Percentiles rank a stretch among this genome's conserved stretches.
These are phyloP conservation scores for Aureobasidium subglaciale DNA, from an alignment of 2,329 filamentous ascomycete genomes.

Conservation along the genomic window DNA sequence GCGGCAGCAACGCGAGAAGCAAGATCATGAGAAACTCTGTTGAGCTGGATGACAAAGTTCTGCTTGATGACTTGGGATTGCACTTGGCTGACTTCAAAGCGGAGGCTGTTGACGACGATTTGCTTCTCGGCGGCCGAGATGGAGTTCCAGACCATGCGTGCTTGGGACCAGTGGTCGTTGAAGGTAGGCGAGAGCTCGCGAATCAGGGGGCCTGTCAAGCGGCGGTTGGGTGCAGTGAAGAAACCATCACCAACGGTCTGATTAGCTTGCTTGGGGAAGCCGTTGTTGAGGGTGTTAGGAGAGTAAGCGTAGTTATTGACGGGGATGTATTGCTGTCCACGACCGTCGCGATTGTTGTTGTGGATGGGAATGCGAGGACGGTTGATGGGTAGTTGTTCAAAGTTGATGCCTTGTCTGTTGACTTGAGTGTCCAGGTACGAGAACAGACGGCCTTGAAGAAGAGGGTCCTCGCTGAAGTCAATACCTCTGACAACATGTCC, in stretches of 20 bases:
- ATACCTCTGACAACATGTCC: constrained; percentile 44
- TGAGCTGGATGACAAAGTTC: constrained; percentile 56
- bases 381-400: constrained; percentile 34
- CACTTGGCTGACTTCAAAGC: constrained; percentile 68
- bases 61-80: constrained; percentile 68
- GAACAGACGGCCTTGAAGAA: constrained; percentile 57
- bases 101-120: constrained; percentile 53
- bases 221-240: constrained; percentile 14
- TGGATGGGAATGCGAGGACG: constrained; percentile 17
- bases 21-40: constrained; percentile 61
- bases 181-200: constrained; percentile 56
- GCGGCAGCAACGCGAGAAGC: constrained; percentile 66
- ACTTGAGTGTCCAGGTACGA: constrained; percentile 51
- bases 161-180: constrained; percentile 65
- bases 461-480: constrained; percentile 25
- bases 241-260: constrained; percentile 48
- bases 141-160: constrained; percentile 73
- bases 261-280: constrained; percentile 63
- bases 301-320: constrained; percentile 67
- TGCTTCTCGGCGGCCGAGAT: constrained; percentile 55
- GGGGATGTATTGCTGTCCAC: constrained; percentile 43
- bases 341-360: constrained; percentile 35
- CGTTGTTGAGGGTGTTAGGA: constrained; percentile 59
- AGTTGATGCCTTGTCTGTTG: constrained; percentile 43
- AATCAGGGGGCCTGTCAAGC: background rate